Evolutionary conservation across 208 protist genomes (phyloP), one percentile per base, ranked within the genome.

Genomic region (Phytomonas serpens): DNA sequence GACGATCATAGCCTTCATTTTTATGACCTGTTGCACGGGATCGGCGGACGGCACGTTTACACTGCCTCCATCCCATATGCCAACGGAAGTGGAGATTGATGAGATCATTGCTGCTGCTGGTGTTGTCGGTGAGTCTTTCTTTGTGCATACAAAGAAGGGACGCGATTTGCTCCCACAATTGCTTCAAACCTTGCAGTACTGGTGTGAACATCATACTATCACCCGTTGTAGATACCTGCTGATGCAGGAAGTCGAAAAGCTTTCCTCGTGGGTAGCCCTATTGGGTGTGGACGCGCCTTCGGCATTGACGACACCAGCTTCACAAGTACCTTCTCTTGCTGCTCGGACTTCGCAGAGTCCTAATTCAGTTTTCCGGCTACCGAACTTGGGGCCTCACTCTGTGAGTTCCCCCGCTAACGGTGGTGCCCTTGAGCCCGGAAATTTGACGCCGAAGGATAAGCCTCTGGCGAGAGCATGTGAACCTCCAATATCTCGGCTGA

Each of bases 211-310:
- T 79, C 82, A 90, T 71, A 74, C 81, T 29, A 77, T 93, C 40
- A 76, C 73, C 30, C 87, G 90, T 29, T 84, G 75, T 74, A 80
- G 86, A 64, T 90, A 90, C 66, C 67, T 92, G 47, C 87, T 95
- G 52, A 81, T 93, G 73, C 79, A 75, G 11, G 72, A 76, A 7
- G 67, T 87, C 32, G 85, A 89, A 42, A 82, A 72, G 62, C 77
- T 89, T 11, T 40, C 37, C 37, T 11, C 4, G 66, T 61, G 31
- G 34, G 14, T 5, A 69, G 68, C 19, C 67, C 61, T 10, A 29
- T 34, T 3, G 68, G 29, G n/a, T 9, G 69, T 52, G 11, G 37
- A 40, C 11, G 4, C 11, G 37, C 37, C 37, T 40, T 40, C 11
- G 11, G 37, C 4, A 40, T 40, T 11, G 11, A 40, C 37, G 11